phyloP scores from a whole-genome alignment of 306 rosid genomes.

The Lathyrus tuberosus region DNA sequence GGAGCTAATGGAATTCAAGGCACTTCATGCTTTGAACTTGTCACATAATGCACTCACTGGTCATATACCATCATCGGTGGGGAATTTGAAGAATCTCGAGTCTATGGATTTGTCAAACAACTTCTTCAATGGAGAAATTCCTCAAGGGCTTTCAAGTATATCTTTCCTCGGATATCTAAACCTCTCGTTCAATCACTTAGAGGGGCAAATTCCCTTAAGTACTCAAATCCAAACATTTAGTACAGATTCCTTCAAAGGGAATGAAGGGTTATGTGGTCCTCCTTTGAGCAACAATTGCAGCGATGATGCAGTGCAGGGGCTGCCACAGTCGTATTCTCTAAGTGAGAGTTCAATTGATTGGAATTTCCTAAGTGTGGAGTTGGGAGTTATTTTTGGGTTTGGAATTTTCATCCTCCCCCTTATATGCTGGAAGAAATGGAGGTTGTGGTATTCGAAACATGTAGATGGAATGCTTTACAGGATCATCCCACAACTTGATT shows the following conservation, averaged over 20 bases:
- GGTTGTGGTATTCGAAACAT: conserved; percentile 31
- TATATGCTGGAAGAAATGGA: conserved; percentile 39
- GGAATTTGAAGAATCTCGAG: conserved; percentile 39
- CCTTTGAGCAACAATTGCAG: conserved; percentile 25
- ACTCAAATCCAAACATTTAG: conserved; percentile 47
- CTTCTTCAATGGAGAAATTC: conserved; percentile 38
- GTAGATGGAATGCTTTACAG: conserved; percentile 17
- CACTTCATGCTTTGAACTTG: conserved; percentile 36
- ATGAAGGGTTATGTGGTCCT: conserved; percentile 44
- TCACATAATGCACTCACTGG: conserved; percentile 41
- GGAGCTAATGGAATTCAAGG: conserved; percentile 38
- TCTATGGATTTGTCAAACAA: conserved; percentile 51
- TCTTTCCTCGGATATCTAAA: conserved; percentile 39
- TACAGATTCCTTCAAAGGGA: conserved; percentile 37
- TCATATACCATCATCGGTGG: conserved; percentile 39
- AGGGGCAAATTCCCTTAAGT: conserved; percentile 37
- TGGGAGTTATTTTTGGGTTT: too few relatives aligned
- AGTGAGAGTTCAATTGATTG: conserved; percentile 7
- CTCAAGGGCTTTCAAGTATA: conserved; percentile 27
- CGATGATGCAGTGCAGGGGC: not conserved
- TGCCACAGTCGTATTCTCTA: not conserved
- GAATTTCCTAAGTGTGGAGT: too few relatives aligned
- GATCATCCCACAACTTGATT: conserved; percentile 23
- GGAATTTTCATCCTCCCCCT: conserved; percentile 33
- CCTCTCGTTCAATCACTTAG: conserved; percentile 42